phyloP scores from a whole-genome alignment of 768 basidiomycete species.

The Suillus lakei region DNA sequence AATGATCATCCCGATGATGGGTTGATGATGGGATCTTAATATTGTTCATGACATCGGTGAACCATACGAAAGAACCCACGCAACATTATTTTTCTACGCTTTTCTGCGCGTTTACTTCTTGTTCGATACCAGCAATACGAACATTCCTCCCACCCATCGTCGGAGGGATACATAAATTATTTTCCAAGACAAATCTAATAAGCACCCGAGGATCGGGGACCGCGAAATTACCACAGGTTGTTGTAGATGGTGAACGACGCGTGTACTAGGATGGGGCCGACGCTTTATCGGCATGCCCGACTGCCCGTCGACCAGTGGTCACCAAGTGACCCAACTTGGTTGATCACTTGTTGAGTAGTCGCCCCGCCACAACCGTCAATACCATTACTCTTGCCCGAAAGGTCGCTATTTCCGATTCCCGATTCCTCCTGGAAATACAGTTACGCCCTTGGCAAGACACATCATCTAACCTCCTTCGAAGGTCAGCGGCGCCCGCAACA shows the following conservation, averaged over 20 bases:
- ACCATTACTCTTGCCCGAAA: not conserved
- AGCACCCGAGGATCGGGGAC: not conserved
- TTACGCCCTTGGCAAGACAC: not conserved
- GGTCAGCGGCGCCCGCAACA: not conserved
- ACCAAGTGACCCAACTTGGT: not conserved
- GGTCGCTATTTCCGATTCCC: not conserved
- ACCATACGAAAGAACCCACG: not conserved
- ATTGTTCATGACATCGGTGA: not conserved
- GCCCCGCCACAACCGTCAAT: not conserved
- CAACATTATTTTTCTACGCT: not conserved
- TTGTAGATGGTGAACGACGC: not conserved
- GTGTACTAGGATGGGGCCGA: not conserved
- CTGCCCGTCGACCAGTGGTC: not conserved
- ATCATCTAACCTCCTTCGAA: not conserved
- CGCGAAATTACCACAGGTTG: not conserved
- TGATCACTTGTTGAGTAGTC: not conserved
- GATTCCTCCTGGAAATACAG: not conserved
- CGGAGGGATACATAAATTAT: not conserved
- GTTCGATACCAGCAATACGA: not conserved
- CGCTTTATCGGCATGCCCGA: not conserved
- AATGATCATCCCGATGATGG: not conserved
- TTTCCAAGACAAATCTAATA: not conserved
- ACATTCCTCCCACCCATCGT: not conserved
- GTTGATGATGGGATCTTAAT: too few relatives aligned
- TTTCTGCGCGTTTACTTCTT: not conserved